Evolutionary conservation across 2,329 filamentous ascomycete genomes (phyloP), one percentile per base, ranked within the genome.

Genomic region (Colletotrichum eremochloae): DNA sequence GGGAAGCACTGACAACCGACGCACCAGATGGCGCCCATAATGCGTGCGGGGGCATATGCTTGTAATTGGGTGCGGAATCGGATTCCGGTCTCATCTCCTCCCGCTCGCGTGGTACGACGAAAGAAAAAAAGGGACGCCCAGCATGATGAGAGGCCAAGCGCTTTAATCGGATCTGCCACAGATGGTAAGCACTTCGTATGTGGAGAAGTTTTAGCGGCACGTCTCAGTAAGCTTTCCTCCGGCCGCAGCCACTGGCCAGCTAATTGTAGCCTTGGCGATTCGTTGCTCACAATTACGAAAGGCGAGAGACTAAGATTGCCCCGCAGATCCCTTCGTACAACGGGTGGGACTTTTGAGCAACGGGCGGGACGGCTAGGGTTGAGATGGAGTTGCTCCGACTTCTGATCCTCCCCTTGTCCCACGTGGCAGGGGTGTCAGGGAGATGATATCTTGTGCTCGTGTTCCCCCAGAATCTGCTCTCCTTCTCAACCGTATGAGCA

Each of bases 171-270:
- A 42, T 56, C 24, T 62, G 33, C 56, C 63, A 31, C 40, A 50
- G 31, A 42, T 2, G 24, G 67, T 61, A 18, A 56, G 56, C 58
- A 67, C 40, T 56, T 67, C 29, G 68, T 15, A 11, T 33, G n/a
- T 31, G 55, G n/a, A 71, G 33, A 24, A 31, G 33, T 20, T 40
- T 40, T 8, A 44, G 36, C 8, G 55, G 67, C 38, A 5, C 33
- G 40, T 58, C 44, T 57, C 50, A 50, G 42, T 33, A 61, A 67
- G 38, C 53, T 44, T 46, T 46, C 36, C 55, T n/a, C 38, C 29
- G 53, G 7, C 46, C 8, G 20, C n/a, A n/a, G 38, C 15, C 3
- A 11, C 1, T 1, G 1, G 20, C 44, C 29, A 15, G 38, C 46
- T 15, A 24, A 48, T 50, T 55, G 50, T 33, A 15, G 14, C n/a